Evolutionary conservation across 768 basidiomycete genomes (phyloP).

Genomic region (Tricholomella constricta): DNA sequence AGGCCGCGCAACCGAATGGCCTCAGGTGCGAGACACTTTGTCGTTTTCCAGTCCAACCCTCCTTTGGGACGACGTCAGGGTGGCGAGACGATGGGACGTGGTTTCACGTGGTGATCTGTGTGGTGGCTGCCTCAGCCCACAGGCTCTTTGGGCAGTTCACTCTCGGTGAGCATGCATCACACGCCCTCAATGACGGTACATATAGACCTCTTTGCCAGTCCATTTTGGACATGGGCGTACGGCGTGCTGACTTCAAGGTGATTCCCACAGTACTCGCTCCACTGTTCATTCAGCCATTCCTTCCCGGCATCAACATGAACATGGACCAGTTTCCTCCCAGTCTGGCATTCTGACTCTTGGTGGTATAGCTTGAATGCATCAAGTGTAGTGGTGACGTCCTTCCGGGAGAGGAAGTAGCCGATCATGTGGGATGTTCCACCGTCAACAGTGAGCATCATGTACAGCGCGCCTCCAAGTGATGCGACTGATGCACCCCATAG

Average conservation of each 20-base stretch:
- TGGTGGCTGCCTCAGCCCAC: not conserved
- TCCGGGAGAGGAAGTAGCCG: not conserved
- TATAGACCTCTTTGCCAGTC: not conserved
- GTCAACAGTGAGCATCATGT: not conserved
- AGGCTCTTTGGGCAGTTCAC: not conserved
- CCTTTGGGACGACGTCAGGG: not conserved
- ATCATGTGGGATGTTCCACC: not conserved
- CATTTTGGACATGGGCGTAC: not conserved
- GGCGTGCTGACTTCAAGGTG: not conserved
- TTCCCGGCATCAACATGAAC: not conserved
- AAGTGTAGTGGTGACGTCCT: not conserved
- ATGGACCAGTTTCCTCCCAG: not conserved
- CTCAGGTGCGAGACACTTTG: not conserved
- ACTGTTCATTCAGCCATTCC: not conserved
- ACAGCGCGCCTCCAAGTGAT: not conserved
- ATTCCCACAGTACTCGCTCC: not conserved
- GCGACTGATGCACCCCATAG: not conserved
- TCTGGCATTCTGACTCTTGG: no score
- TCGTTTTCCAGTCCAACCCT: not conserved
- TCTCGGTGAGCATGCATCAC: no score
- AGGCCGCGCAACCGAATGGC: not conserved
- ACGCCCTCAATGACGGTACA: no score
- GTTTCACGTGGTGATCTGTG: not conserved
- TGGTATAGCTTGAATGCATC: not conserved
- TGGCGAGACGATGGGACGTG: not conserved